Evolutionary conservation across 225 moss, liverwort and hornwort genomes (phyloP), one percentile per base, ranked within the genome.

Genomic region (Marchantia paleacea): DNA sequence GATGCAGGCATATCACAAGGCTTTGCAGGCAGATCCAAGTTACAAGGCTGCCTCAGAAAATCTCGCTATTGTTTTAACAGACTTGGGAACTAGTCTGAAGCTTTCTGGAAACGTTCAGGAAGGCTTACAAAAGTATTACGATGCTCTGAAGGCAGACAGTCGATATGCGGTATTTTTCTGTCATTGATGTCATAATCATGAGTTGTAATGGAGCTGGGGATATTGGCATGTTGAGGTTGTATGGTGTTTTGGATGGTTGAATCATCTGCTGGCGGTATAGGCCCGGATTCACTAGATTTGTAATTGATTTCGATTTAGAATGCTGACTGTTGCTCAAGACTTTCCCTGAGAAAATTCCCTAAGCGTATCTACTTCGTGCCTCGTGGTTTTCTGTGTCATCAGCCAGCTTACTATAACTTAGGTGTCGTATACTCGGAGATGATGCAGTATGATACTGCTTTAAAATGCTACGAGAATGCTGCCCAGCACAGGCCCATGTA

Each of bases 401-500:
- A 99, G 97, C 99, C 99, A 80, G 99, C 99, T 22, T 95, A 99
- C 76, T 99, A 99, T 88, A 99, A 99, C 80, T 87, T 99, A 88
- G 99, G 99, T 84, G 99, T 99, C 73, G 99, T 99, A 52, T 99
- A 99, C 86, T 99, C 99, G 76, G 99, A 99, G 84, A 92, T 99
- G 93, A 94, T 94, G 91, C 93, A 99, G 80, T 99, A 95, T 80
- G 99, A 99, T 61, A 92, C 89, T 89, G 99, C 99, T 75, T 85
- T 99, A 70, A 92, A 90, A 85, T 99, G 94, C 83, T 99, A 99
- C 83, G 99, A 99, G 81, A 94, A 94, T 76, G 99, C 99, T 83
- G 99, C 99, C 83, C 85, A 90, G 72, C 90, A 94, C 78, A 94
- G 92, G 82, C 99, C 99, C 75, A 99, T 99, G 99, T 99, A 99